These are phyloP conservation scores for Aspergillus nidulans DNA, from an alignment of 495 filamentous ascomycete species.

Conservation along the genomic window DNA sequence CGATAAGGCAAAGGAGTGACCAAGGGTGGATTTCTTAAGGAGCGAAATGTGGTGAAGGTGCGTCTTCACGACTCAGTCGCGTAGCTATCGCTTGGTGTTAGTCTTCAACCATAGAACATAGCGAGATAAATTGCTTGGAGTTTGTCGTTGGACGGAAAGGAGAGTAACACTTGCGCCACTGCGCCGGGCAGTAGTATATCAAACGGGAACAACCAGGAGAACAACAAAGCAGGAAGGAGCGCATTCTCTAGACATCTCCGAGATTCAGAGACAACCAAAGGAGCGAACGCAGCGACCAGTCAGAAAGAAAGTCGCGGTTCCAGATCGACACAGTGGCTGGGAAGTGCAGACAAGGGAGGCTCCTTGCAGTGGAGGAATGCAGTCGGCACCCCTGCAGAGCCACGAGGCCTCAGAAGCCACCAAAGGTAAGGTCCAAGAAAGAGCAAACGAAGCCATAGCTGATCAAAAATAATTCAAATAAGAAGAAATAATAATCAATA, in stretches of 20 bases:
- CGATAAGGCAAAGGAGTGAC: constrained; percentile 15
- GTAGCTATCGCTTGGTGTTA: constrained; percentile 19
- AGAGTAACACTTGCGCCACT: not conserved
- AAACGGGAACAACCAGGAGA: not conserved
- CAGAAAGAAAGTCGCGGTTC: not conserved
- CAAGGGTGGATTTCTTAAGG: constrained; percentile 9
- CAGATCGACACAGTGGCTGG: constrained; percentile 11
- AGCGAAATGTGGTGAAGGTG: constrained; percentile 11
- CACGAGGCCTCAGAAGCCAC: not conserved
- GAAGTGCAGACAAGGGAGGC: constrained; percentile 12
- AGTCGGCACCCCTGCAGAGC: not conserved
- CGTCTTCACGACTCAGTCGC: constrained; percentile 5
- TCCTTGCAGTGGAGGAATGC: constrained; percentile 16
- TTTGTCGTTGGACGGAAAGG: not conserved
- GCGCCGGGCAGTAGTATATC: not conserved
- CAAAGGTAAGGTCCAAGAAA: not conserved
- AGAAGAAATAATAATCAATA: too few species aligned
- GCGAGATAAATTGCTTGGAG: too few species aligned
- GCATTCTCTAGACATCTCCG: not conserved
- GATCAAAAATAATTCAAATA: too few species aligned
- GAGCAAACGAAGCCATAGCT: not conserved
- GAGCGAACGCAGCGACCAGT: not conserved
- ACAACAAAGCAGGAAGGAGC: not conserved
- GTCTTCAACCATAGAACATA: constrained; percentile 4
- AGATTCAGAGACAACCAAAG: not conserved